These are phyloP conservation scores for Acer yangbiense DNA, from an alignment of 345 rosid species.

Conservation along the genomic window DNA sequence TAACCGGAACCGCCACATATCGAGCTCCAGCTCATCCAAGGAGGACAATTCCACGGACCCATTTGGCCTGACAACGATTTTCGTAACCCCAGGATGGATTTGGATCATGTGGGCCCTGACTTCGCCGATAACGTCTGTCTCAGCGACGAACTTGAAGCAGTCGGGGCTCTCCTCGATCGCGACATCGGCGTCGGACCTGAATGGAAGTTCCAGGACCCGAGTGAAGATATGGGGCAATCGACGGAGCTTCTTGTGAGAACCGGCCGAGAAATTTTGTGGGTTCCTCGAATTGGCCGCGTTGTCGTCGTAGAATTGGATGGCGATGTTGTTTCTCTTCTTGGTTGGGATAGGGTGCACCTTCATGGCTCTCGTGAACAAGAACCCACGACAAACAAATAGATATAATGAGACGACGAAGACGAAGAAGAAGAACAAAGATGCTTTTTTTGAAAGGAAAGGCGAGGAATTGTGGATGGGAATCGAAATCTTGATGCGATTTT, in stretches of 20 bases:
- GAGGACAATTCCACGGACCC: conserved; percentile 57
- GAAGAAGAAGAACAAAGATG: conserved; percentile 29
- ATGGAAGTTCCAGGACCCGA: conserved; percentile 90
- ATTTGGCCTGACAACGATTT: conserved; percentile 77
- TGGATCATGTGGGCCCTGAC: conserved; percentile 80
- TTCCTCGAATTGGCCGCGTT: conserved; percentile 10
- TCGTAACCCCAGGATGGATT: conserved; percentile 87
- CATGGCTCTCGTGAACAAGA: conserved; percentile 43
- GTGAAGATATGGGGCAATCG: conserved; percentile 91
- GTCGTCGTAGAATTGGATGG: conserved; percentile 52
- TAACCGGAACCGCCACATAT: conserved; percentile 90
- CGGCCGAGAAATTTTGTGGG: conserved; percentile 22
- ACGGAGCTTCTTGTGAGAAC: conserved; percentile 77
- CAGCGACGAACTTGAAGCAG: conserved; percentile 84
- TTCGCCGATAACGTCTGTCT: conserved; percentile 63
- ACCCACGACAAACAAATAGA: conserved; percentile 1
- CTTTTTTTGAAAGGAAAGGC: conserved; percentile 20
- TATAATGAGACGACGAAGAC: conserved; percentile 32
- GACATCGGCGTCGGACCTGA: conserved; percentile 87
- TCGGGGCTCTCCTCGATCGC: conserved; percentile 71
- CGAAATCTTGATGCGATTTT: conserved; percentile 36
- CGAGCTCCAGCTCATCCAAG: conserved; percentile 77
- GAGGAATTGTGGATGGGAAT: conserved; percentile 32
- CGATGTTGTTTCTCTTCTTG: conserved; percentile 62
- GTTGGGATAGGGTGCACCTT: conserved; percentile 81